Conservation (phyloP, 306 rosid genomes). For the Gillenia trifoliata region DNA sequence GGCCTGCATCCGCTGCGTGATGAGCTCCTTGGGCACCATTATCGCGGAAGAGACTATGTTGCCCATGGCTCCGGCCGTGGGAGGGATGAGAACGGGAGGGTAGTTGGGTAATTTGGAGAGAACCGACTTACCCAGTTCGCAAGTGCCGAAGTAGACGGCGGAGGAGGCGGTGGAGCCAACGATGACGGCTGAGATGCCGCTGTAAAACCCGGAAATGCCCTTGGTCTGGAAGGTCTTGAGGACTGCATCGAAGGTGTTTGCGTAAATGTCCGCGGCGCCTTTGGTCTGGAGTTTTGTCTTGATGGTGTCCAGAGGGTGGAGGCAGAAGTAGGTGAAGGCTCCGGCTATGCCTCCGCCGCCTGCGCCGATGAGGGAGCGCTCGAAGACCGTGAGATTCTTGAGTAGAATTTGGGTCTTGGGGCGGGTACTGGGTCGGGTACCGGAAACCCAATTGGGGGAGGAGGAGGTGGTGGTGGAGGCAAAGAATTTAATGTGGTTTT, state of each 20-base stretch:
- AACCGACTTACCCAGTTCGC: slow-evolving; percentile 80
- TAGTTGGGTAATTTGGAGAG: slow-evolving; percentile 37
- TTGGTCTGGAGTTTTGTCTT: slow-evolving; percentile 84
- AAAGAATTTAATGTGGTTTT: slow-evolving; percentile 11
- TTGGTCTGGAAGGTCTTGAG: slow-evolving; percentile 58
- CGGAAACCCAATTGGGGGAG: slow-evolving; percentile 23
- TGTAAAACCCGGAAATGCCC: slow-evolving; percentile 72
- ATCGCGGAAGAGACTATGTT: slow-evolving; percentile 76
- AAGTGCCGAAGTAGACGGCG: slow-evolving; percentile 82
- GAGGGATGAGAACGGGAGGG: slow-evolving; percentile 69
- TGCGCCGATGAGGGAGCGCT: slow-evolving; percentile 83
- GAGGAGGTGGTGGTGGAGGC: slow-evolving; percentile 19
- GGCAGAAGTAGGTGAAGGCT: slow-evolving; percentile 90
- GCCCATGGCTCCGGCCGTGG: slow-evolving; percentile 85
- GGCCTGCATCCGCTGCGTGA: slow-evolving; percentile 86
- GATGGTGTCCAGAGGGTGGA: slow-evolving; percentile 81
- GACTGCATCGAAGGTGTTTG: slow-evolving; percentile 58
- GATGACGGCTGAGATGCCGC: slow-evolving; percentile 81
- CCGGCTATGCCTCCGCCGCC: slow-evolving; percentile 88
- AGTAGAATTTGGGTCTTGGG: slow-evolving; percentile 35
- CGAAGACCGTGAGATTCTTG: slow-evolving; percentile 60
- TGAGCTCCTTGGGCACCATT: slow-evolving; percentile 89
- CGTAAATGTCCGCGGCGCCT: slow-evolving; percentile 74
- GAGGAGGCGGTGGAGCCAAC: slow-evolving; percentile 87
- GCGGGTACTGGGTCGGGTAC: slow-evolving; percentile 32